Evolutionary conservation across 2,329 filamentous ascomycete genomes (phyloP), one percentile per base, ranked within the genome.

Genomic region (Phyllosticta citribraziliensis): DNA sequence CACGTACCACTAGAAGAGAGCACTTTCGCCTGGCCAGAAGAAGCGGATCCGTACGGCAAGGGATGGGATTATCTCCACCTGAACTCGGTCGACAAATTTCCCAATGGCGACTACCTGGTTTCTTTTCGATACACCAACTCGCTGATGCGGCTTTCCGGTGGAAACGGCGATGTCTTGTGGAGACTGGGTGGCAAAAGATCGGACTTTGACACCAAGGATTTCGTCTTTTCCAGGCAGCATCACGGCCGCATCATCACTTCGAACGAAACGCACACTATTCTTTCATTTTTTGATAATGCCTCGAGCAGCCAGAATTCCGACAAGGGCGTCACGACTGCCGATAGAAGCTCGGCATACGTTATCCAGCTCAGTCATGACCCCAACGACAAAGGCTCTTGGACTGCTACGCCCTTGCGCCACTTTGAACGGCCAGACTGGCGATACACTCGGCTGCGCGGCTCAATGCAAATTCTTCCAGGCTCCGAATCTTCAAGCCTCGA

Each of bases 201-300:
- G 0, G 63, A 65, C 22, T 70, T 70, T 54, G 57, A 33, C 8
- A 24, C 27, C 4, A 12, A 6, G 11, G 54, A 35, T n/a, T 47
- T 17, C 5, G 40, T 47, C 3, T 62, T 62, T 47, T 58, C 61
- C 4, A 52, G 56, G 3, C 61, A 62, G 25, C 61, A 62, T 20
- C 56, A 62, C 35, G 61, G 24, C 24, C 56, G 61, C 25, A 56
- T 62, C 27, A 22, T 80, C 20, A 72, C 72, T 10, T 74, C 78
- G 58, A 74, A 79, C 55, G 69, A 68, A 4, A 74, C 77, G 1
- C 75, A 80, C 58, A 81, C 81, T 10, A 67, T 79, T 10, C 74
- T 84, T 61, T 79, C 79, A 5, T 73, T 84, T 55, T 84, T 79
- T 64, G 79, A 83, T 65, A 84, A 84, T 68, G 76, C 75, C 6